phyloP scores from a whole-genome alignment of 768 basidiomycete genomes.

The Lactarius akahatsu region DNA sequence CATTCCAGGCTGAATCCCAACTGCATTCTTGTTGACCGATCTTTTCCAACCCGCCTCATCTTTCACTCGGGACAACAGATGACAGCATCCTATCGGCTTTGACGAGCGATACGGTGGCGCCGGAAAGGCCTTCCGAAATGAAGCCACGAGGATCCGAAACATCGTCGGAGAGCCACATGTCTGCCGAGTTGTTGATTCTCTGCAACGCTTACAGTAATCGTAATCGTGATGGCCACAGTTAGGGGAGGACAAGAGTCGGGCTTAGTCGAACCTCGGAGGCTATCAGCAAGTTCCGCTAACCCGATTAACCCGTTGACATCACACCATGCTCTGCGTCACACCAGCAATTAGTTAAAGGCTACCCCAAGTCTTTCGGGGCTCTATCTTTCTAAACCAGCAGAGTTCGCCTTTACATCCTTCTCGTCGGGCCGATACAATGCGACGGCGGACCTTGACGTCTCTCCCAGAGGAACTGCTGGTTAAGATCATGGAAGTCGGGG shows the following conservation, averaged over 20 bases:
- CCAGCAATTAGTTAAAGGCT: background rate
- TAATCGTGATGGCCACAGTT: background rate
- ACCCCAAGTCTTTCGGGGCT: background rate
- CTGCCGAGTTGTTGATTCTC: background rate
- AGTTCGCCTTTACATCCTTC: background rate
- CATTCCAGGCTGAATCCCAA: too few relatives aligned
- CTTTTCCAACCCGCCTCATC: too few relatives aligned
- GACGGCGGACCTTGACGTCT: background rate
- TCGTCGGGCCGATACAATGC: background rate
- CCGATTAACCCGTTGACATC: background rate
- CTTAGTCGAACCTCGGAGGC: background rate
- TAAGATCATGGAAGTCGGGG: background rate
- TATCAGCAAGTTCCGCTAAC: background rate
- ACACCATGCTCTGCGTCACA: background rate
- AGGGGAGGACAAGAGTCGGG: background rate
- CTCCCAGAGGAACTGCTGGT: background rate
- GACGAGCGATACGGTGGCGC: background rate
- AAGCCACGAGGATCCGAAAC: background rate
- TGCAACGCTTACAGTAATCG: background rate
- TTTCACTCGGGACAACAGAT: too few relatives aligned
- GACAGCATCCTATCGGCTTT: too few relatives aligned
- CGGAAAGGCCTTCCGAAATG: conserved; percentile 1
- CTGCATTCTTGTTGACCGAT: too few relatives aligned
- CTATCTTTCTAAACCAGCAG: background rate
- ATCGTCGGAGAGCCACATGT: background rate